Evolutionary conservation across 495 filamentous ascomycete genomes (phyloP).

Genomic region (Xylaria intraflava): DNA sequence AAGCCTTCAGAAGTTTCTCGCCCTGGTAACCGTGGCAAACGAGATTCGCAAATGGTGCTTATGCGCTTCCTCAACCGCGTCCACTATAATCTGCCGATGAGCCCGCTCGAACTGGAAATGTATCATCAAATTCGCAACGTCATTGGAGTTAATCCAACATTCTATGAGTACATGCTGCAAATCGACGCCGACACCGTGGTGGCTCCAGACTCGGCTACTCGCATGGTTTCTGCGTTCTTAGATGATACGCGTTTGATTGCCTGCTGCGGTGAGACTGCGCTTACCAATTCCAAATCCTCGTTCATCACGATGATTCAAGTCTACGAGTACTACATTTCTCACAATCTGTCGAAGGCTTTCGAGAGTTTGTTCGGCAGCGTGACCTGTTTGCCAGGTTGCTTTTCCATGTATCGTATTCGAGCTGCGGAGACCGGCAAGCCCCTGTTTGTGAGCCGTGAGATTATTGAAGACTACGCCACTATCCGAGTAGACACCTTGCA

Average conservation of each 20-base stretch:
- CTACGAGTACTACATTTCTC: slow-evolving; percentile 99
- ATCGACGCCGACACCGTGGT: slow-evolving; percentile 98
- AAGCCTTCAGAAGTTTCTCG: slow-evolving; percentile 96
- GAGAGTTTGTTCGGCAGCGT: slow-evolving; percentile 95
- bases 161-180: slow-evolving; percentile 95
- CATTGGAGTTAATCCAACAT: slow-evolving; percentile 95
- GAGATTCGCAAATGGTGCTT: slow-evolving; percentile 95
- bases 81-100: slow-evolving; percentile 95
- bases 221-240: slow-evolving; percentile 86
- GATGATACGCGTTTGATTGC: slow-evolving; percentile 88
- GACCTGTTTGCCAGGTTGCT: slow-evolving; percentile 96
- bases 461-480: slow-evolving; percentile 78
- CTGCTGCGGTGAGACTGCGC: slow-evolving; percentile 87
- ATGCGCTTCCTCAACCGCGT: slow-evolving; percentile 99
- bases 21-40: slow-evolving; percentile 96
- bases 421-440: slow-evolving; percentile 91
- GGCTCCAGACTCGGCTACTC: slow-evolving; percentile 80
- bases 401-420: slow-evolving; percentile 96
- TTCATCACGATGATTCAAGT: slow-evolving; percentile 98
- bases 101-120: slow-evolving; percentile 94
- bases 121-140: slow-evolving; percentile 98
- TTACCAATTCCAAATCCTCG: slow-evolving; percentile 88
- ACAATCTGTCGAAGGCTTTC: slow-evolving; percentile 97
- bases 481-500: slow-evolving; percentile 97
- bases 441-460: slow-evolving; percentile 86